Evolutionary conservation across 2,329 filamentous ascomycete species (phyloP).

Genomic region (Xylariaceae sp.): DNA sequence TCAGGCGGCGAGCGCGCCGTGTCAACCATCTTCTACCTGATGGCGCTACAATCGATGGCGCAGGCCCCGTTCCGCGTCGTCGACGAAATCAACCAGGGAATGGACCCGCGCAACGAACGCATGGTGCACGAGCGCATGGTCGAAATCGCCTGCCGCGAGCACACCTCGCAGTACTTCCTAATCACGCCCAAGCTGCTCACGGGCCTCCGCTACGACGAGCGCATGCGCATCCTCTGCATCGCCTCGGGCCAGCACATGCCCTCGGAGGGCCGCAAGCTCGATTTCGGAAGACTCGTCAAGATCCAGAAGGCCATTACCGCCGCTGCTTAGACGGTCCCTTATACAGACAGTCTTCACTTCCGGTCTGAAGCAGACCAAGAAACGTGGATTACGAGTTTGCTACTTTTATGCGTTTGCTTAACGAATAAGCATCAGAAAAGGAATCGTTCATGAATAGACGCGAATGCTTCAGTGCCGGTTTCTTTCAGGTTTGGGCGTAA

Average conservation of each 20-base stretch:
- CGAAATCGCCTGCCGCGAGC: conserved; percentile 85
- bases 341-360: too few relatives aligned
- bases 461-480: background rate
- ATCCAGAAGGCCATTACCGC: conserved; percentile 35
- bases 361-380: background rate
- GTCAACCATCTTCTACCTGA: conserved; percentile 97
- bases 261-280: conserved; percentile 46
- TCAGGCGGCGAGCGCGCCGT: conserved; percentile 95
- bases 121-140: conserved; percentile 99
- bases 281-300: conserved; percentile 45
- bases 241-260: conserved; percentile 78
- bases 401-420: background rate
- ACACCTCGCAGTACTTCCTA: conserved; percentile 84
- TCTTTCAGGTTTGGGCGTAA: background rate
- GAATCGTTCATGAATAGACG: background rate
- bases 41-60: conserved; percentile 92
- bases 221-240: conserved; percentile 93
- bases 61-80: conserved; percentile 96
- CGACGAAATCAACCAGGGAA: conserved; percentile 99
- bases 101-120: conserved; percentile 97
- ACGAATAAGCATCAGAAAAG: background rate
- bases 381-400: background rate
- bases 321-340: conserved; percentile 18
- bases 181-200: conserved; percentile 94
- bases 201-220: conserved; percentile 76